Evolutionary conservation across 148 eudicot species (phyloP).

Genomic region (Salicornia ramosissima): DNA sequence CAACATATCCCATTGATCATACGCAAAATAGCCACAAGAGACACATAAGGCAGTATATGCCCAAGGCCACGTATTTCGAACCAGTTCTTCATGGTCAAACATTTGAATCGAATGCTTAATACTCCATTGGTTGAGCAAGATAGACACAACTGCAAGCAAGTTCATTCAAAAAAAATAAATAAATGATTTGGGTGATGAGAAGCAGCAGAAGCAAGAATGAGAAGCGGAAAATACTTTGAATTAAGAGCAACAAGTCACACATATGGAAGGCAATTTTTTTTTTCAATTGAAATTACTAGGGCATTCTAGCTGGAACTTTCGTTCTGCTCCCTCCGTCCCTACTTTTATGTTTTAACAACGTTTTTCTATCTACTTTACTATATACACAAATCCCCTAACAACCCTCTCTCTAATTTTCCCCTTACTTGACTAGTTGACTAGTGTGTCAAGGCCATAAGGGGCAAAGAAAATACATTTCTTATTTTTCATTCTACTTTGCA

Average conservation of each 20-base stretch:
- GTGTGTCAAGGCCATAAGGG: too few species aligned
- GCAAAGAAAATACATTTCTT: too few species aligned
- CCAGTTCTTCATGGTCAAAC: slow-evolving; percentile 73
- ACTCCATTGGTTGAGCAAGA: slow-evolving; percentile 51
- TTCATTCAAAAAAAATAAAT: slow-evolving; percentile 3
- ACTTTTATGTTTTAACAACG: too few species aligned
- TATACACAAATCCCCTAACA: too few species aligned
- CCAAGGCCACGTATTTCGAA: slow-evolving; percentile 62
- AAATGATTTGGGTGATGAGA: not conserved
- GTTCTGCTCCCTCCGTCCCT: too few species aligned
- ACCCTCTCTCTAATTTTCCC: too few species aligned
- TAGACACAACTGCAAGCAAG: slow-evolving; percentile 51
- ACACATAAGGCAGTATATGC: slow-evolving; percentile 76
- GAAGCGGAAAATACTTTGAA: not conserved
- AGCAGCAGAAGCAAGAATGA: not conserved
- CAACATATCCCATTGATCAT: slow-evolving; percentile 94
- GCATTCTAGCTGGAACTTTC: too few species aligned
- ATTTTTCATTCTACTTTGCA: not conserved
- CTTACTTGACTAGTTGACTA: too few species aligned
- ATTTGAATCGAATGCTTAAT: slow-evolving; percentile 28
- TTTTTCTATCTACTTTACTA: too few species aligned
- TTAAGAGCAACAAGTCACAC: not conserved
- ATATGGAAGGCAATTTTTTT: not conserved
- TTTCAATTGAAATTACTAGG: not conserved
- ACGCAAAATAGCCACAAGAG: slow-evolving; percentile 88